Conservation (phyloP, 78 protist species). For the Dictyostelium capitatum region DNA sequence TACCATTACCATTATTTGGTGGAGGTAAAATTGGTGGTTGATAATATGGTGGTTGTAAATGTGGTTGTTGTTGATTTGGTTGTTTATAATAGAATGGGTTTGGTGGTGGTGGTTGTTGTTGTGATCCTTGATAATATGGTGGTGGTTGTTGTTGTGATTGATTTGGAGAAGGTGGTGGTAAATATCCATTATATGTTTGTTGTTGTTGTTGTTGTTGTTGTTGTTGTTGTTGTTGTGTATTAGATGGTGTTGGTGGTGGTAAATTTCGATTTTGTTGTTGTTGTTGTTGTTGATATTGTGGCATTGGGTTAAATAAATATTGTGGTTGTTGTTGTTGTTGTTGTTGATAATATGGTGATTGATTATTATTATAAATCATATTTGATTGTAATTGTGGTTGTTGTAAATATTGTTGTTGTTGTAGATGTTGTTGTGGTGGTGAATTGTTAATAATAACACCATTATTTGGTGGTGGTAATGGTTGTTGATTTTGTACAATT, state of each 20-base stretch:
- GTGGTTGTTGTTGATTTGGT: neutral
- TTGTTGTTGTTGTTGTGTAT: neutral
- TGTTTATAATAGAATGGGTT: neutral
- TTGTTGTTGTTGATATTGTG: neutral
- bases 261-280: neutral
- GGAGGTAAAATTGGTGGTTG: neutral
- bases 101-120: slow-evolving; percentile 24
- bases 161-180: neutral
- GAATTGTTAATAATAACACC: neutral
- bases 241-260: neutral
- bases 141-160: neutral
- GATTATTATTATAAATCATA: neutral
- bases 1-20: neutral
- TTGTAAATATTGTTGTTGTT: neutral
- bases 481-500: neutral
- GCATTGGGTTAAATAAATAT: neutral
- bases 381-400: neutral
- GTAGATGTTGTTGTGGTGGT: neutral
- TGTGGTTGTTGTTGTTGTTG: neutral
- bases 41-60: slow-evolving; percentile 1
- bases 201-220: neutral
- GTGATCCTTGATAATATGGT: neutral
- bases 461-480: neutral
- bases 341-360: neutral
- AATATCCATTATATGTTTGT: neutral